Base-by-base conservation (phyloP, 1,284 basidiomycete species). In the Ustilago sp. region DNA sequence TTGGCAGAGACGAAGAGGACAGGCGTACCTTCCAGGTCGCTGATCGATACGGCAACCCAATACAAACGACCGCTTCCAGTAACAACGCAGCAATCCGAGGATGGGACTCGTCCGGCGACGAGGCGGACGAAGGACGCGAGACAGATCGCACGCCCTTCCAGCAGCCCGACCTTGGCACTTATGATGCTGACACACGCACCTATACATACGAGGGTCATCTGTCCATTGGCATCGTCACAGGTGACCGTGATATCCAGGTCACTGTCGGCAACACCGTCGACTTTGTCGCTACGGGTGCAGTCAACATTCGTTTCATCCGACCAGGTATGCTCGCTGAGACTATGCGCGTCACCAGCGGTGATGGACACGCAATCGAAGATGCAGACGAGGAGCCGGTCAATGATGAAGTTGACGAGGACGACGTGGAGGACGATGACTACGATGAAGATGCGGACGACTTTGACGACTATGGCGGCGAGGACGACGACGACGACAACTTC, bases 371-470 rank as follows among this genome's bases (percentile, higher is more conserved):
- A 28, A 58, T 61, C 11, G 12, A 43, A 3, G 36, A 55, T n/a
- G 61, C 32, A 9, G 36, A 50, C 41, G 28, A 34, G 17, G 41
- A 48, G 5, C 19, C 35, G 2, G 64, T 58, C 8, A 51, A 64
- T 8, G 62, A 59, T 4, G 59, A 57, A 6, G 57, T 56, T 0
- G 58, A 68, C 5, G 63, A 63, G n/a, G 68, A 59, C 4, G 59
- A 65, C 31, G 43, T 39, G n/a, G 53, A 56, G 1, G 69, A 75
- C 19, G 63, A 63, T 28, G 73, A 73, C 39, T 64, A 60, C 31
- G 77, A 76, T 31, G 68, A 65, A 32, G 65, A 71, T 6, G 74
- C 66, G 13, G 65, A 76, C 38, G 68, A 68, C 43, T 69, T 57
- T 47, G 58, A 69, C 28, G 63, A 59, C 11, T 34, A 58, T 11